These are phyloP conservation scores for Xylaria arbuscula DNA, from an alignment of 2,329 filamentous ascomycete species.

Conservation along the genomic window DNA sequence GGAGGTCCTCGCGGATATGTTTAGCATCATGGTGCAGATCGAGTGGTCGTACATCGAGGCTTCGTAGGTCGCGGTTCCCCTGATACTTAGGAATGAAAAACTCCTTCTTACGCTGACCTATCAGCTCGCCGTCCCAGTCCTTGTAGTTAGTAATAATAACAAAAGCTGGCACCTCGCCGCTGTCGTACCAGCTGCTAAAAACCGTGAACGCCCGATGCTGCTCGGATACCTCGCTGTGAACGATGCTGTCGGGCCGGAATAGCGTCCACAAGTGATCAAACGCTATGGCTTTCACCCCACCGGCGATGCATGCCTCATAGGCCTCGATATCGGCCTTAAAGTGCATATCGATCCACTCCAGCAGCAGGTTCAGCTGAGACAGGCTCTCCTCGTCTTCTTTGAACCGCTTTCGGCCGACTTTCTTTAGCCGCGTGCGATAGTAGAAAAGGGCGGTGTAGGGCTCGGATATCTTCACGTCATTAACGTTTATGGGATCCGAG, in stretches of 20 bases:
- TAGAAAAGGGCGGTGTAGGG: constrained; percentile 49
- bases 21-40: constrained; percentile 44
- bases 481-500: constrained; percentile 39
- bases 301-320: constrained; percentile 43
- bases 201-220: constrained; percentile 50
- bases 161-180: constrained; percentile 41
- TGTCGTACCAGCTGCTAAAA: constrained; percentile 45
- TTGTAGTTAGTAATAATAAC: constrained; percentile 45
- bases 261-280: constrained; percentile 49
- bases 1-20: constrained; percentile 35
- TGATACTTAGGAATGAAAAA: constrained; percentile 48
- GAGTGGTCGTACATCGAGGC: constrained; percentile 49
- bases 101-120: constrained; percentile 45
- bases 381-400: constrained; percentile 44
- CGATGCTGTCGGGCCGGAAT: constrained; percentile 46
- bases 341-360: constrained; percentile 49
- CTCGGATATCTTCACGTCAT: constrained; percentile 42
- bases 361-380: constrained; percentile 45
- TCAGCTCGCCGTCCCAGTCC: constrained; percentile 53
- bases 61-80: constrained; percentile 43
- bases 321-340: constrained; percentile 47
- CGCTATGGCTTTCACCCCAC: constrained; percentile 43
- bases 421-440: constrained; percentile 43
- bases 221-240: constrained; percentile 43
- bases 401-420: constrained; percentile 46